These are phyloP conservation scores for Hanseniaspora nectarophila DNA, from an alignment of 805 yeast species.

Conservation along the genomic window DNA sequence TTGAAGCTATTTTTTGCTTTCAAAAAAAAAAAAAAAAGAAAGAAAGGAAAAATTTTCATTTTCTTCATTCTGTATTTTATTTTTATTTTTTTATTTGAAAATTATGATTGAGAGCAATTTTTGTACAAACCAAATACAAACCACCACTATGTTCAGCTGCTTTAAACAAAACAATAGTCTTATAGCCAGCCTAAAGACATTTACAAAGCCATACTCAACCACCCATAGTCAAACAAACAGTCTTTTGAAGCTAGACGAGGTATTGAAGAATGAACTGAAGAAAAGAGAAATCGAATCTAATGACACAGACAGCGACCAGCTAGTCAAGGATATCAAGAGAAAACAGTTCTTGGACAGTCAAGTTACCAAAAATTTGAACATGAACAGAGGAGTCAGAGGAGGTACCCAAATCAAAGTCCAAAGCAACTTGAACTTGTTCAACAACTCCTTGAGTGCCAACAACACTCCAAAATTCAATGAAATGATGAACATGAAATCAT, in stretches of 20 bases:
- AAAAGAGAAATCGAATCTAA: background rate
- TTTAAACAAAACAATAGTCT: background rate
- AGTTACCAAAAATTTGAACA: background rate
- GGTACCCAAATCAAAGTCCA: constrained; percentile 8
- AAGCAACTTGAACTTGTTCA: background rate
- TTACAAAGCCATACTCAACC: background rate
- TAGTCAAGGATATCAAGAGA: background rate
- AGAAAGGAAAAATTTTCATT: no score
- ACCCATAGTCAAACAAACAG: background rate
- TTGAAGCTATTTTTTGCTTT: background rate
- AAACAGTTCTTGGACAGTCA: background rate
- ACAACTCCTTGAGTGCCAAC: background rate
- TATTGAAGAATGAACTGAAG: constrained; percentile 3
- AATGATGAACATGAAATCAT: background rate
- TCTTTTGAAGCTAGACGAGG: background rate
- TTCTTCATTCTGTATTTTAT: no score
- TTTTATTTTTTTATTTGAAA: no score
- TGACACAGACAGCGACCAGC: background rate
- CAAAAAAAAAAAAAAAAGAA: background rate
- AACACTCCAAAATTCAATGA: background rate
- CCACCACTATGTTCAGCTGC: background rate
- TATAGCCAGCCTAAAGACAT: background rate
- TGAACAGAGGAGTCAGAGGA: constrained; percentile 10
- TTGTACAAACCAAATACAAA: no score
- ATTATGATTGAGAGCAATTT: no score